These are phyloP conservation scores for Calophaca sinica DNA, from an alignment of 306 rosid species.

Conservation along the genomic window DNA sequence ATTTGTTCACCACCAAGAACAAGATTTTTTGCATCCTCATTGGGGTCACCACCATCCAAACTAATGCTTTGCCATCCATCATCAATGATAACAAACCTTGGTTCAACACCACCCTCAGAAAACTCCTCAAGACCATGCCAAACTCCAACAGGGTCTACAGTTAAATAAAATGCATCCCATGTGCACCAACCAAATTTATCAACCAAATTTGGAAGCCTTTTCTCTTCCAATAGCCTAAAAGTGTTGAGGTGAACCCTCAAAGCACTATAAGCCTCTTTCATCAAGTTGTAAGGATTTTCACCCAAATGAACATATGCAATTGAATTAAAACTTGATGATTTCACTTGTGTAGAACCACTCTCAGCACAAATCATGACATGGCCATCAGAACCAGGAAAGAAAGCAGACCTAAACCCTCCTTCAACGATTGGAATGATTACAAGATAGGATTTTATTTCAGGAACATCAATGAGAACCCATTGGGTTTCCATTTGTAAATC, in stretches of 20 bases:
- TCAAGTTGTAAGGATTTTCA: conserved; percentile 77
- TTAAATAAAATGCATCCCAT: conserved; percentile 88
- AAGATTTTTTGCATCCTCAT: conserved; percentile 61
- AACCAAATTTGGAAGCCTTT: conserved; percentile 57
- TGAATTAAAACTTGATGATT: conserved; percentile 56
- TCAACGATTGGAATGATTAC: conserved; percentile 74
- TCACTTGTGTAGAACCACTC: conserved; percentile 75
- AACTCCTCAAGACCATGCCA: conserved; percentile 75
- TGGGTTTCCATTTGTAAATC: conserved; percentile 89
- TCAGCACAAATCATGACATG: conserved; percentile 71
- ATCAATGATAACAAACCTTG: conserved; percentile 73
- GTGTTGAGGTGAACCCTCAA: conserved; percentile 73
- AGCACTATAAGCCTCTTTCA: conserved; percentile 82
- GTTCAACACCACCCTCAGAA: conserved; percentile 61
- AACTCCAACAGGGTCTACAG: conserved; percentile 71
- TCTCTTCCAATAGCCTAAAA: conserved; percentile 84
- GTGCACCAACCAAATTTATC: conserved; percentile 97
- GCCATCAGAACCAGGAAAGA: conserved; percentile 74
- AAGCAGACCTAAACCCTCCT: conserved; percentile 71
- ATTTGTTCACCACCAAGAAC: conserved; percentile 79
- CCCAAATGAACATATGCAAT: conserved; percentile 70
- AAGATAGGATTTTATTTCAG: conserved; percentile 72
- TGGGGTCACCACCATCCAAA: conserved; percentile 39
- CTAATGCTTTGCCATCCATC: conserved; percentile 77
- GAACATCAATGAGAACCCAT: conserved; percentile 74